phyloP scores from a whole-genome alignment of 169 alveolate species.

The Cryptosporidium sp. region DNA sequence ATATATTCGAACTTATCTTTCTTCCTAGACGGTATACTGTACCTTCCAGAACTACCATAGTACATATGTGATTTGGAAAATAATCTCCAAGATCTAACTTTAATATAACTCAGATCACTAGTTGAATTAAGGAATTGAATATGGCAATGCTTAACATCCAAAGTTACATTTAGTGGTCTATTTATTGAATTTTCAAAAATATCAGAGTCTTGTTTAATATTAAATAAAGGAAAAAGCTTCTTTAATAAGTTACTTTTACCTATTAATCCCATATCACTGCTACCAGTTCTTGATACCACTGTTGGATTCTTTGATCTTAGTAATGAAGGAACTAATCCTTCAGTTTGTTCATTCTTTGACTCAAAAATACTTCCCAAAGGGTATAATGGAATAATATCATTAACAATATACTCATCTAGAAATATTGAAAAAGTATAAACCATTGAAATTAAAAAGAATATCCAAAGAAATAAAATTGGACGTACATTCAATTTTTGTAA shows the following conservation, averaged over 20 bases:
- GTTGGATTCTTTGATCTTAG: slow-evolving; percentile 28
- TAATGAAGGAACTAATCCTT: slow-evolving; percentile 16
- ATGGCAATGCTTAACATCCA: slow-evolving; percentile 65
- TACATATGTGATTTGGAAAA: slow-evolving; percentile 52
- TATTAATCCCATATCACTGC: background rate
- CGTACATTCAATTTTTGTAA: slow-evolving; percentile 34
- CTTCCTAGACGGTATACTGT: slow-evolving; percentile 14
- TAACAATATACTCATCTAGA: slow-evolving; percentile 31
- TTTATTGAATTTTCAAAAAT: background rate
- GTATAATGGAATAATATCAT: slow-evolving; percentile 49
- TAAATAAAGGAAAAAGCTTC: slow-evolving; percentile 14
- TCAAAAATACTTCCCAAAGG: slow-evolving; percentile 11
- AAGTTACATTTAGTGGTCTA: slow-evolving; percentile 25
- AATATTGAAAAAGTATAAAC: slow-evolving; percentile 10
- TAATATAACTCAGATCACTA: slow-evolving; percentile 35
- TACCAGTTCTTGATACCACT: background rate
- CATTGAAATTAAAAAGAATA: background rate
- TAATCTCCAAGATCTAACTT: slow-evolving; percentile 59
- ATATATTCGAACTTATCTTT: slow-evolving; percentile 32
- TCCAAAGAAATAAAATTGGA: slow-evolving; percentile 45
- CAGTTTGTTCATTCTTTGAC: background rate
- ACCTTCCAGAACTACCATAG: slow-evolving; percentile 44
- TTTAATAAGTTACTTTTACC: slow-evolving; percentile 7
- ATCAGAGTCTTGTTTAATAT: background rate
- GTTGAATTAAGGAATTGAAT: slow-evolving; percentile 45